Conservation (phyloP, 2,329 filamentous ascomycete species). For the Colletotrichum sp. region DNA sequence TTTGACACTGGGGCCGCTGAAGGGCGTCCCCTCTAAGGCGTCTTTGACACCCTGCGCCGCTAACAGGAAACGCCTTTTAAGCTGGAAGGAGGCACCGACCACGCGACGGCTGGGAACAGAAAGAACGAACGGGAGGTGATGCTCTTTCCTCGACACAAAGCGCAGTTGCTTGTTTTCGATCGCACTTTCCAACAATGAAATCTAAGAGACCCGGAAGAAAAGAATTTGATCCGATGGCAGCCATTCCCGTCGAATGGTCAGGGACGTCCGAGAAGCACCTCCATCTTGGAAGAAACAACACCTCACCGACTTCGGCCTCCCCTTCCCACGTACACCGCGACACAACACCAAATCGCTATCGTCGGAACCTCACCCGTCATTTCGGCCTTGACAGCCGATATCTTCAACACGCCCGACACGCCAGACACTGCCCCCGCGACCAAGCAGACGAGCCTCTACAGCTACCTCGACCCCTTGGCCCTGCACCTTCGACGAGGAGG, state of each 20-base stretch:
- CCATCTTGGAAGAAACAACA: not conserved
- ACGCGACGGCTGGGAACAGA: not conserved
- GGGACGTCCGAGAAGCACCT: not conserved
- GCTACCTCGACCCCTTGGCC: not conserved
- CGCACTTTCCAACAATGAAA: not conserved
- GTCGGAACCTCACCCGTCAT: not conserved
- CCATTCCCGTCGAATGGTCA: not conserved
- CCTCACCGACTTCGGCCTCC: not conserved
- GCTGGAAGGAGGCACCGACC: not conserved
- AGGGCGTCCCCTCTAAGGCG: not conserved
- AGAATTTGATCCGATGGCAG: not conserved
- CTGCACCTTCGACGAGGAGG: not conserved
- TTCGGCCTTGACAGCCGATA: not conserved
- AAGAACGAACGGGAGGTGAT: not conserved
- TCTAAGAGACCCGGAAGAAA: not conserved
- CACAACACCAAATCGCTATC: not conserved
- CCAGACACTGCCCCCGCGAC: not conserved
- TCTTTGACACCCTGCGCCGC: slow-evolving; percentile 4
- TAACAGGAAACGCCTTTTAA: not conserved
- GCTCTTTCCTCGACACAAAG: not conserved
- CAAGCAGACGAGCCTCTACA: not conserved
- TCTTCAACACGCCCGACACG: not conserved
- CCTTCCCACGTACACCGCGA: not conserved
- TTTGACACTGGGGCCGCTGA: not conserved
- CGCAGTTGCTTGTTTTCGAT: not conserved